phyloP scores from a whole-genome alignment of 2,329 filamentous ascomycete species.

The Magnaporthiopsis rhizophila region DNA sequence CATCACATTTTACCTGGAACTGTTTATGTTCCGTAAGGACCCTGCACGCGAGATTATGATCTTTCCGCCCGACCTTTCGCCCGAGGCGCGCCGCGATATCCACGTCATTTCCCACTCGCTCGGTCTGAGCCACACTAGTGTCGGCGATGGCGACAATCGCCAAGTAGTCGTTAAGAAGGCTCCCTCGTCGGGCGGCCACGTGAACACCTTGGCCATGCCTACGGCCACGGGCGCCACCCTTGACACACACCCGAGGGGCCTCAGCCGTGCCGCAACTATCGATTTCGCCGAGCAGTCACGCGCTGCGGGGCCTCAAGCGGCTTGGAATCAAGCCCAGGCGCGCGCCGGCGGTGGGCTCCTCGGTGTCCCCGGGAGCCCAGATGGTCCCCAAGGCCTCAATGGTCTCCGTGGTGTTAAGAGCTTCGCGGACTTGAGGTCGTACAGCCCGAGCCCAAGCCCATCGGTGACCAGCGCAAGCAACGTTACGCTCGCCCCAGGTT shows the following conservation, averaged over 20 bases:
- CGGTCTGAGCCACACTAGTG: constrained; percentile 83
- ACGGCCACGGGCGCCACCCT: constrained; percentile 50
- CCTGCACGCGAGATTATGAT: constrained; percentile 66
- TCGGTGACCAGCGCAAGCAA: constrained; percentile 45
- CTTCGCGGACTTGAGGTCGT: constrained; percentile 89
- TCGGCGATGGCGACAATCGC: constrained; percentile 77
- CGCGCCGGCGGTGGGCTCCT: constrained; percentile 66
- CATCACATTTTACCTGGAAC: constrained; percentile 81
- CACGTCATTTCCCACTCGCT: constrained; percentile 95
- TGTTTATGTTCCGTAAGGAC: constrained; percentile 77
- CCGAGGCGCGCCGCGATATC: constrained; percentile 79
- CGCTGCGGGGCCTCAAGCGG: constrained; percentile 20
- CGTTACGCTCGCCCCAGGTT: constrained; percentile 52
- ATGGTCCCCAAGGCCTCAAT: constrained; percentile 54
- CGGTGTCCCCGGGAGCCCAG: constrained; percentile 75
- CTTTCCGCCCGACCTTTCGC: constrained; percentile 73
- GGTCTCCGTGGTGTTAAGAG: constrained; percentile 92
- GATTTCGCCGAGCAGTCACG: constrained; percentile 70
- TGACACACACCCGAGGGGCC: constrained; percentile 71
- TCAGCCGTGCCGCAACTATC: constrained; percentile 93
- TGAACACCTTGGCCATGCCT: background rate
- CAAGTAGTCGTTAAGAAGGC: constrained; percentile 83
- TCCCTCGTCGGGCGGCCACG: constrained; percentile 16
- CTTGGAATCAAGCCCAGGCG: constrained; percentile 53
- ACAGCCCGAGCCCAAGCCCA: constrained; percentile 85